phyloP scores from a whole-genome alignment of 1,284 basidiomycete genomes.

The Athelia psychrophila region DNA sequence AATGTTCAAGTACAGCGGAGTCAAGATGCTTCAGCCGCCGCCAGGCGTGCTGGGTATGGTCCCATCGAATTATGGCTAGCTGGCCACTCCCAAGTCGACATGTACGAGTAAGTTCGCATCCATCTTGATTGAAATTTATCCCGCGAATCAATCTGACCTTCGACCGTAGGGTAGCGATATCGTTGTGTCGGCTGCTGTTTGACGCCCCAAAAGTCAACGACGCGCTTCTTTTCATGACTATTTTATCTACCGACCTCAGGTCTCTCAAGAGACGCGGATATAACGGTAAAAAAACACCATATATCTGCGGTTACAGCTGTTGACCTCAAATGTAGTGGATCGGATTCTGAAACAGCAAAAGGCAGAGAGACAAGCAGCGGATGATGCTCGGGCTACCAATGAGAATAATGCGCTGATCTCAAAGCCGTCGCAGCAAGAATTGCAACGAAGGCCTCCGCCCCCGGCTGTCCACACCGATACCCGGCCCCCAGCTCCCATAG shows the following conservation, averaged over 20 bases:
- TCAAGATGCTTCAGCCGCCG: slow-evolving; percentile 76
- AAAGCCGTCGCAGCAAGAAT: not conserved
- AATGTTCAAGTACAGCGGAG: slow-evolving; percentile 46
- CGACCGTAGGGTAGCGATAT: slow-evolving; percentile 67
- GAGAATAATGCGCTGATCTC: slow-evolving; percentile 16
- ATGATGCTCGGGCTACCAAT: slow-evolving; percentile 36
- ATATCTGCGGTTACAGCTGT: slow-evolving; percentile 2
- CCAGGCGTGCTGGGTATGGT: slow-evolving; percentile 53
- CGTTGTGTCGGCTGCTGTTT: slow-evolving; percentile 76
- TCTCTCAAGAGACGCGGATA: slow-evolving; percentile 86
- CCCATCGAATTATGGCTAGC: slow-evolving; percentile 79
- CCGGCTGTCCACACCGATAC: not conserved
- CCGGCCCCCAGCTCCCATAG: not conserved
- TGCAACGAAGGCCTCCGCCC: not conserved
- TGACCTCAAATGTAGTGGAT: slow-evolving; percentile 57
- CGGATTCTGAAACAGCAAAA: slow-evolving; percentile 86
- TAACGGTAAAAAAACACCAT: slow-evolving; percentile 50
- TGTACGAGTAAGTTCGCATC: slow-evolving; percentile 78
- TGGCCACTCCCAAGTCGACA: slow-evolving; percentile 74
- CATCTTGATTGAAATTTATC: not conserved
- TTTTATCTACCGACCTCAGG: slow-evolving; percentile 86
- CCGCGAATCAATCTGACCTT: not conserved
- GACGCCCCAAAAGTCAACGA: slow-evolving; percentile 78
- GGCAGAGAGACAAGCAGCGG: slow-evolving; percentile 65
- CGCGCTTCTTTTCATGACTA: slow-evolving; percentile 86